phyloP scores from a whole-genome alignment of 805 yeast species.

The Grigorovia transvaalensis region DNA sequence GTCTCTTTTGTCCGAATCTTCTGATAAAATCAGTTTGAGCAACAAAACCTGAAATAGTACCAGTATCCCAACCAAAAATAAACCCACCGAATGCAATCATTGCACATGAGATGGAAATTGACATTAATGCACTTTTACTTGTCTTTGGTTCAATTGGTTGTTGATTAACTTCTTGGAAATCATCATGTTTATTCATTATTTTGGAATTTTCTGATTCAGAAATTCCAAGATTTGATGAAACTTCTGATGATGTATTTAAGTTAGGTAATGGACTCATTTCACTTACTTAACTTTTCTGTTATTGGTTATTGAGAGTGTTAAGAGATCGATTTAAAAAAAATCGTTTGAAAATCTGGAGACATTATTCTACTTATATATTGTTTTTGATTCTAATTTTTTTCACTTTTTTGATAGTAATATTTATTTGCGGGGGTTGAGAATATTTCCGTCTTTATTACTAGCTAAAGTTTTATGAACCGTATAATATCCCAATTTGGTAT shows the following conservation, averaged over 20 bases:
- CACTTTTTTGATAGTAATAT: no score
- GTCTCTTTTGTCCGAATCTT: conserved; percentile 40
- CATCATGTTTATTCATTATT: conserved; percentile 32
- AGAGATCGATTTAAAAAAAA: no score
- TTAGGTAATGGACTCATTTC: neutral
- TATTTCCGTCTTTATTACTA: no score
- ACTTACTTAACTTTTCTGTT: neutral
- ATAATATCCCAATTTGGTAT: neutral
- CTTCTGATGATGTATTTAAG: neutral
- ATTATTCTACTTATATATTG: conserved; percentile 21
- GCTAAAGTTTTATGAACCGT: neutral
- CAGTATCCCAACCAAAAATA: conserved; percentile 71
- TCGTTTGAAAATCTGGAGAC: conserved; percentile 50
- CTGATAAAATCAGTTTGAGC: conserved; percentile 42
- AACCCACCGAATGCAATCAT: conserved; percentile 51
- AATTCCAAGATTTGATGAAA: conserved; percentile 30
- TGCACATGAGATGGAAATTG: conserved; percentile 25
- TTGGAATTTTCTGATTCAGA: conserved; percentile 51
- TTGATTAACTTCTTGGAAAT: conserved; percentile 14
- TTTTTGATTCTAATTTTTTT: neutral
- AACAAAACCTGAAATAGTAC: conserved; percentile 69
- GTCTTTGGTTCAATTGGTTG: conserved; percentile 23
- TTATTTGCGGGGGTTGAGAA: neutral
- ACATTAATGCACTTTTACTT: conserved; percentile 13
- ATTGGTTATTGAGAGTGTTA: no score